A percentile compares a stretch with the other conserved stretches of the same genome.
These are phyloP conservation scores for Achaetomiella virescens DNA, from an alignment of 495 filamentous ascomycete genomes.

Conservation along the genomic window DNA sequence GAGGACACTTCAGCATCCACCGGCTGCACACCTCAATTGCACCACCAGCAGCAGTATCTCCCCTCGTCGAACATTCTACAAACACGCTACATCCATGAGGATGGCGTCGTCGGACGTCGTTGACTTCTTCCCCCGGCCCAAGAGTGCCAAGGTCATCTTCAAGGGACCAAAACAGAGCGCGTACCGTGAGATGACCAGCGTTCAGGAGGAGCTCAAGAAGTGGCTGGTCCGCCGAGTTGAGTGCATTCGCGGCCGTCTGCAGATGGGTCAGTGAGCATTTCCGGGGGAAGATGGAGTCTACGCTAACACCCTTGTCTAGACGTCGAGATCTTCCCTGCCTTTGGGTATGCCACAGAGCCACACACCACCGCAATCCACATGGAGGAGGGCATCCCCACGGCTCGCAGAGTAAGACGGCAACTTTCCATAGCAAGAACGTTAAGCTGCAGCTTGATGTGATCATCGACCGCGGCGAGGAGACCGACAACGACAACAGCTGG, in stretches of 20 bases:
- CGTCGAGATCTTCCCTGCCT: constrained; percentile 63
- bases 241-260: constrained; percentile 57
- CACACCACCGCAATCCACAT: constrained; percentile 49
- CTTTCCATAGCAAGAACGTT: constrained; percentile 51
- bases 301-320: constrained; percentile 25
- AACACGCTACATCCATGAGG: constrained; percentile 63
- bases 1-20: constrained; percentile 61
- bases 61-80: constrained; percentile 66
- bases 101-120: constrained; percentile 62
- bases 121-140: constrained; percentile 66
- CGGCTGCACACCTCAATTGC: constrained; percentile 36
- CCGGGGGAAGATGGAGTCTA: not conserved
- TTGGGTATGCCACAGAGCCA: constrained; percentile 56
- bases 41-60: constrained; percentile 63
- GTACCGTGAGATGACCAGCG: constrained; percentile 45
- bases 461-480: constrained; percentile 51
- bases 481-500: constrained; percentile 30
- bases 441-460: constrained; percentile 60
- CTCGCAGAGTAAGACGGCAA: constrained; percentile 51
- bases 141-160: constrained; percentile 35
- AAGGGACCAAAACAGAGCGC: constrained; percentile 41
- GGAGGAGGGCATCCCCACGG: constrained; percentile 29
- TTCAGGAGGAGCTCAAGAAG: constrained; percentile 50
- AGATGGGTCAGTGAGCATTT: constrained; percentile 35
- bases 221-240: constrained; percentile 62